Percentiles rank a stretch among this genome's conserved stretches.
Evolutionary conservation across 371 early-diverging fungal genomes (phyloP).

Genomic region (Lichtheimia corymbifera): DNA sequence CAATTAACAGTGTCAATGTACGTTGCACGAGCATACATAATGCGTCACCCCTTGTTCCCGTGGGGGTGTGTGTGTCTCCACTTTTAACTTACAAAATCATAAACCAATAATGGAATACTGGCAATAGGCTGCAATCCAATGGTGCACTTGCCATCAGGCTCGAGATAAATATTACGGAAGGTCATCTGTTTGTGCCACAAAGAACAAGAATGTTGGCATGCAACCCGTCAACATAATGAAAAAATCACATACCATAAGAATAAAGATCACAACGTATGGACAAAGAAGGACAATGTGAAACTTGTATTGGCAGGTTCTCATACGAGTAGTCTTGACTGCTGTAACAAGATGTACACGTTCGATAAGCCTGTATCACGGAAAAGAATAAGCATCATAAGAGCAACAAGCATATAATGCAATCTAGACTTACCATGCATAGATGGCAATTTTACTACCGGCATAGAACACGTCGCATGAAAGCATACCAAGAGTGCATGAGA

Average conservation of each 20-base stretch:
- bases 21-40: neutral
- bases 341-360: conserved; percentile 50
- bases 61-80: neutral
- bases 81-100: conserved; percentile 42
- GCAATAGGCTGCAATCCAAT: conserved; percentile 54
- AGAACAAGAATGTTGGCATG: neutral
- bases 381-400: neutral
- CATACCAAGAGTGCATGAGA: conserved; percentile 50
- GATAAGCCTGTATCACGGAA: conserved; percentile 32
- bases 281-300: conserved; percentile 44
- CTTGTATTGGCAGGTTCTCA: conserved; percentile 44
- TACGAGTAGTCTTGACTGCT: conserved; percentile 41
- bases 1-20: neutral
- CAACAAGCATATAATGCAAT: neutral
- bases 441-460: conserved; percentile 48
- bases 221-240: too few species aligned
- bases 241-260: conserved; percentile 37
- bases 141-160: conserved; percentile 44
- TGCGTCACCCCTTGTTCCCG: neutral
- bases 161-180: conserved; percentile 43
- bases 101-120: conserved; percentile 52
- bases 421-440: conserved; percentile 40
- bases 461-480: conserved; percentile 49
- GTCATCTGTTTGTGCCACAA: neutral
- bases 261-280: conserved; percentile 48